Conservation (phyloP, 352 stramenopile species). For the Globisporangium apiculatum region DNA sequence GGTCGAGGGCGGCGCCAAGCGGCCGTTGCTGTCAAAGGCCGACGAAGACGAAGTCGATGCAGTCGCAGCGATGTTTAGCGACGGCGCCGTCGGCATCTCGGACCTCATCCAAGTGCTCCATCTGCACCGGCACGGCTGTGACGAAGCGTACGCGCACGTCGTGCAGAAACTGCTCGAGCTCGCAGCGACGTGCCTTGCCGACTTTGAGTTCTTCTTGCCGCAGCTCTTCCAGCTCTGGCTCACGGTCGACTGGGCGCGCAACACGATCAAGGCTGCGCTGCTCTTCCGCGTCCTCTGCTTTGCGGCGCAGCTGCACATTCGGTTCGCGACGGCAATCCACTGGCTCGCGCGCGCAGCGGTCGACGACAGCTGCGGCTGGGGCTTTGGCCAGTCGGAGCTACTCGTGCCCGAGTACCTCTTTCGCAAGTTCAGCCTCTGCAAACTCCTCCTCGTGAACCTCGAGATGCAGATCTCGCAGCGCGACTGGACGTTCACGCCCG, state of each 20-base stretch:
- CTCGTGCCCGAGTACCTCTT: slow-evolving; percentile 72
- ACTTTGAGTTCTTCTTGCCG: slow-evolving; percentile 84
- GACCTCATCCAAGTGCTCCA: slow-evolving; percentile 80
- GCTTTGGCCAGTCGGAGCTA: slow-evolving; percentile 71
- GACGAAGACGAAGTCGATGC: slow-evolving; percentile 65
- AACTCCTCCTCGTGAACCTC: slow-evolving; percentile 76
- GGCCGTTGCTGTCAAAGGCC: slow-evolving; percentile 26
- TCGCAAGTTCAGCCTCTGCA: slow-evolving; percentile 75
- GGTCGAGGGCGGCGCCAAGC: slow-evolving; percentile 21
- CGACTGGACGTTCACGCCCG: slow-evolving; percentile 52
- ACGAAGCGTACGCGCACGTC: slow-evolving; percentile 63
- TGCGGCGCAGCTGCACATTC: slow-evolving; percentile 66
- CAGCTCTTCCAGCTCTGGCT: slow-evolving; percentile 84
- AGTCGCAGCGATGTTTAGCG: slow-evolving; percentile 37
- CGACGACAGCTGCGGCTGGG: slow-evolving; percentile 74
- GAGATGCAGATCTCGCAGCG: slow-evolving; percentile 68
- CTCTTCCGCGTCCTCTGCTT: slow-evolving; percentile 70
- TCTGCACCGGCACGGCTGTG: slow-evolving; percentile 65
- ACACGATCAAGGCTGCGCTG: slow-evolving; percentile 69
- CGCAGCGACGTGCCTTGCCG: slow-evolving; percentile 44
- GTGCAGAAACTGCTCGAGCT: slow-evolving; percentile 72
- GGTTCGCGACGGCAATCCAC: slow-evolving; percentile 73
- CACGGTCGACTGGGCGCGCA: slow-evolving; percentile 65
- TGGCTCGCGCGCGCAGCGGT: slow-evolving; percentile 71
- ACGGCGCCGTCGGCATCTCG: slow-evolving; percentile 57